Percentiles rank a stretch among this genome's conserved stretches.
Conservation (phyloP, 75 land plant species). For the Picea glauca region DNA sequence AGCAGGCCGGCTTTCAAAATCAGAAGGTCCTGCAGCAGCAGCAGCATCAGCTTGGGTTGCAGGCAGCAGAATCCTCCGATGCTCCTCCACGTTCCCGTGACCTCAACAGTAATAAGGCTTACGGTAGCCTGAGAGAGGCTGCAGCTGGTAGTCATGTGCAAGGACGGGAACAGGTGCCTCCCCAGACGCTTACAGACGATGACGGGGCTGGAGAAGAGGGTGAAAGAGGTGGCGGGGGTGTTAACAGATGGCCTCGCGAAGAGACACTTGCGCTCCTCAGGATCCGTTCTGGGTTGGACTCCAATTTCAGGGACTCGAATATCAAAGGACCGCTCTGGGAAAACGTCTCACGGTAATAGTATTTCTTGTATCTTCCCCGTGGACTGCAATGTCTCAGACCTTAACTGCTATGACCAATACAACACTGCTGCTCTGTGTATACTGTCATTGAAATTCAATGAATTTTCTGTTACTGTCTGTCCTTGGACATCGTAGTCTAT, state of each 20-base stretch:
- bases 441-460: no score
- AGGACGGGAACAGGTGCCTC: not conserved
- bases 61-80: not conserved
- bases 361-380: not conserved
- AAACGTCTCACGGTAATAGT: conserved; percentile 25
- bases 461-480: no score
- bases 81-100: not conserved
- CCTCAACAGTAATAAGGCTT: not conserved
- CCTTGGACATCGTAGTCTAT: no score
- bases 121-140: not conserved
- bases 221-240: conserved; percentile 6
- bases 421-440: no score
- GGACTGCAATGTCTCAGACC: not conserved
- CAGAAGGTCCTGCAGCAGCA: conserved; percentile 16
- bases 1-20: conserved; percentile 11
- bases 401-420: no score
- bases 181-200: conserved; percentile 5
- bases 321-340: conserved; percentile 27
- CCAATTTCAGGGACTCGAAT: conserved; percentile 23
- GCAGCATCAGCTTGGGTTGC: conserved; percentile 15
- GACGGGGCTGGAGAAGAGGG: conserved; percentile 3
- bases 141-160: not conserved
- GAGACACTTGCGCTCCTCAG: conserved; percentile 20
- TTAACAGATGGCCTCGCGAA: conserved; percentile 22
- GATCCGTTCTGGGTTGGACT: conserved; percentile 28